Base-by-base conservation (phyloP, 768 basidiomycete species). In the Goffeauzyma gilvescens region DNA sequence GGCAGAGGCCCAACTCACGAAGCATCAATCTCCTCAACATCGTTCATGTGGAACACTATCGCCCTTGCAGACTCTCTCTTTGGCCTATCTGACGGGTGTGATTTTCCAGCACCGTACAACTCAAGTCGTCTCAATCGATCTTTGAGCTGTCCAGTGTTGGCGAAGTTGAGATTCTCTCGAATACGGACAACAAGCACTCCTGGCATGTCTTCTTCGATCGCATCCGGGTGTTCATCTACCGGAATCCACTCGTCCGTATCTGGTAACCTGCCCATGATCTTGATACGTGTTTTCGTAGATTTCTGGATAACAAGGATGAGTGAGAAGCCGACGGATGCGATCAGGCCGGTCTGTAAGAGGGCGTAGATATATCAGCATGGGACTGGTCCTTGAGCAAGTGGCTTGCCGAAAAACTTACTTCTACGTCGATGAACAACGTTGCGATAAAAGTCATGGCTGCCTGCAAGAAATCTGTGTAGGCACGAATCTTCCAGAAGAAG, bases 61-160 rank as follows among this genome's bases (percentile, higher is more conserved):
- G 76, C 75, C 10, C 71, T 73, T 4, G 86, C 78, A 44, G 78
- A 71, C 41, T 76, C 73, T 49, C 86, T 69, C 12, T 75, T 69
- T 2, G 67, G 89, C 44, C 72, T 76, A 49, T 95, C 90, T 1
- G 83, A 85, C 0, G 93, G 93, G 66, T 96, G 93, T 17, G 70
- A 75, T 50, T 69, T 75, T 34, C 74, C 68, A 7, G 73, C 64
- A 1, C 90, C 90, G 54, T 95, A 98, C 33, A 90, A 61, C 54
- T 98, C 90, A 38, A 98, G 70, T 50, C 86, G 68, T 23, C 66
- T 45, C 3, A 67, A 48, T 10, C 66, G 50, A 32, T 67, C 87
- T 68, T 95, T 95, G 17, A 98, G 67, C 55, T 89, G 86, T 26
- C 86, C 81, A 17, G 89, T 89, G 59, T 98, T 98, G 10, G 90